These are phyloP conservation scores for Tetrahymena thermophila DNA, from an alignment of 73 alveolate genomes.

Conservation along the genomic window DNA sequence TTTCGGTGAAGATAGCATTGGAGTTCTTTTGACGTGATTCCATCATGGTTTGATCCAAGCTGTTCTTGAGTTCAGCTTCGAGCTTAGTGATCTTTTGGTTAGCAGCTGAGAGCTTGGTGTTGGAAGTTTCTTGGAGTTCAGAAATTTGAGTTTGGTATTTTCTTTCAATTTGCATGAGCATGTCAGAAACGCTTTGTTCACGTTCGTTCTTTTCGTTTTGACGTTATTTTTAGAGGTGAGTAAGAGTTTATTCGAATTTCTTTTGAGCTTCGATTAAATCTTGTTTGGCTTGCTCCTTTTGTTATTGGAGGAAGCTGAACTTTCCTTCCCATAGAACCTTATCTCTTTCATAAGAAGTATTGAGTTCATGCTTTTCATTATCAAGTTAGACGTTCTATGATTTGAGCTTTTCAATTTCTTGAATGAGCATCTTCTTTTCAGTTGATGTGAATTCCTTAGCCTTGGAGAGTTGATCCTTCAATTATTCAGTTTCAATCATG, in stretches of 20 bases:
- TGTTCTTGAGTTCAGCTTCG: conserved; percentile 69
- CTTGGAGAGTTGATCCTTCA: conserved; percentile 50
- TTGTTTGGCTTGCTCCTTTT: conserved; percentile 74
- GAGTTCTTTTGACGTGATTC: conserved; percentile 50
- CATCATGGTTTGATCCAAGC: conserved; percentile 68
- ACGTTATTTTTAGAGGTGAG: conserved; percentile 69
- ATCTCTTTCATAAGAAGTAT: conserved; percentile 68
- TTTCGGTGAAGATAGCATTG: conserved; percentile 62
- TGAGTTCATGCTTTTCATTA: conserved; percentile 32
- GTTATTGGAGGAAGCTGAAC: conserved; percentile 73
- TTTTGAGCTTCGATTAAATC: conserved; percentile 71
- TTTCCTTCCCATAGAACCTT: conserved; percentile 86
- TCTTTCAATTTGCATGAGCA: conserved; percentile 66
- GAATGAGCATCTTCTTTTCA: neutral
- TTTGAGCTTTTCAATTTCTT: conserved; percentile 16
- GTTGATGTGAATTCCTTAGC: conserved; percentile 5
- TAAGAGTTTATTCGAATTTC: conserved; percentile 80
- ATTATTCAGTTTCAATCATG: conserved; percentile 6
- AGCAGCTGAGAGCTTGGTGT: conserved; percentile 11
- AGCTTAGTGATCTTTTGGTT: conserved; percentile 53
- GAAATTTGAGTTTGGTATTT: conserved; percentile 75
- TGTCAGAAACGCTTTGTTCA: conserved; percentile 53
- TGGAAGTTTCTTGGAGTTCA: conserved; percentile 65
- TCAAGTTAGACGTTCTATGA: conserved; percentile 1
- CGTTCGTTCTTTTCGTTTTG: conserved; percentile 67